Evolutionary conservation across 2,329 filamentous ascomycete genomes (phyloP).

Genomic region (Bipolaris bicolor): DNA sequence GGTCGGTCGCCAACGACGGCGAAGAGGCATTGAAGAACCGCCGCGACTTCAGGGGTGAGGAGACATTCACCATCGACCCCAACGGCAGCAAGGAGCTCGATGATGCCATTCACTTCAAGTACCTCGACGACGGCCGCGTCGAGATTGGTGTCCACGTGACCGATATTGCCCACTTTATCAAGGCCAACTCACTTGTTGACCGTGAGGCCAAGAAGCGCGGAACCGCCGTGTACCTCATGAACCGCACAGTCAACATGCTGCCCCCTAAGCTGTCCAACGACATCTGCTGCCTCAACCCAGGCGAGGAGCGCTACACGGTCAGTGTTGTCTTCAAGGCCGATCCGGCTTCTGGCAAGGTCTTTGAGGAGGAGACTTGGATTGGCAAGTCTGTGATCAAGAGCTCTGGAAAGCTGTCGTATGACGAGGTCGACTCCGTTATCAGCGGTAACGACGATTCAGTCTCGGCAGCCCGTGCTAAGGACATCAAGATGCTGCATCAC

Average conservation of each 20-base stretch:
- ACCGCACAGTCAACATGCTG: slow-evolving; percentile 85
- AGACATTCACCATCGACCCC: slow-evolving; percentile 89
- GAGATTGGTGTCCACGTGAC: slow-evolving; percentile 96
- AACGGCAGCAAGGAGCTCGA: slow-evolving; percentile 87
- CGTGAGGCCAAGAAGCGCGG: slow-evolving; percentile 98
- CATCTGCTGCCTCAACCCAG: slow-evolving; percentile 83
- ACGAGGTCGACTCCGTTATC: slow-evolving; percentile 84
- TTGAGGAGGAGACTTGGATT: slow-evolving; percentile 89
- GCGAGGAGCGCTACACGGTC: slow-evolving; percentile 87
- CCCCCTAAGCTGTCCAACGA: slow-evolving; percentile 85
- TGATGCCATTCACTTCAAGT: slow-evolving; percentile 91
- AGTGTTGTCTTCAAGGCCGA: slow-evolving; percentile 94
- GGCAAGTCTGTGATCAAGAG: slow-evolving; percentile 95
- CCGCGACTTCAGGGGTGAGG: slow-evolving; percentile 88
- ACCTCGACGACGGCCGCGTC: slow-evolving; percentile 79
- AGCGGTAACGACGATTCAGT: slow-evolving; percentile 70
- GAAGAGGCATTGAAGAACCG: slow-evolving; percentile 74
- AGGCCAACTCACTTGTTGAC: slow-evolving; percentile 92
- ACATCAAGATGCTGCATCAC: slow-evolving; percentile 78
- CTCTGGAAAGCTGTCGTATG: slow-evolving; percentile 80
- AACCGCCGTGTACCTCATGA: slow-evolving; percentile 92
- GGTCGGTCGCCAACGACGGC: slow-evolving; percentile 84
- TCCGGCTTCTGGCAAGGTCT: slow-evolving; percentile 74
- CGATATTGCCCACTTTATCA: slow-evolving; percentile 96
- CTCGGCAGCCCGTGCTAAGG: slow-evolving; percentile 70